These are phyloP conservation scores for Astragalus glycyphyllos DNA, from an alignment of 306 rosid genomes.

Conservation along the genomic window DNA sequence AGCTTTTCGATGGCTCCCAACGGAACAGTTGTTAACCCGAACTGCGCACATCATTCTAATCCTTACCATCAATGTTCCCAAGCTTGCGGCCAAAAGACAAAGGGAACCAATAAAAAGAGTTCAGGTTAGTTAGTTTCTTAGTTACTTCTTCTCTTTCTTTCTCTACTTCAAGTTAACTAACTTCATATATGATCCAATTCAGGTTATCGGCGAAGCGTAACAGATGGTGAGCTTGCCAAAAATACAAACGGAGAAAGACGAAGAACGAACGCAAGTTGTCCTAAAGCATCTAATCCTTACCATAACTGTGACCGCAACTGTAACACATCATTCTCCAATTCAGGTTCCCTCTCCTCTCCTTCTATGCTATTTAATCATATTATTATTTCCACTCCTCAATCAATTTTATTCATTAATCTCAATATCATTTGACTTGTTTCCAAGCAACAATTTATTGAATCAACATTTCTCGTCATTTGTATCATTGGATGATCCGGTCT, in stretches of 20 bases:
- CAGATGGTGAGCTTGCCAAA: constrained; percentile 48
- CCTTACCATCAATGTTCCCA: constrained; percentile 89
- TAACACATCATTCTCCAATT: constrained; percentile 43
- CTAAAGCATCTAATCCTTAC: constrained; percentile 68
- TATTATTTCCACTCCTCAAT: too few relatives aligned
- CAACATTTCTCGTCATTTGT: neutral
- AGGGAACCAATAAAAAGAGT: constrained; percentile 57
- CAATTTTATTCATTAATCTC: too few relatives aligned
- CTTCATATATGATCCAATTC: neutral
- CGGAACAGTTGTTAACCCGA: constrained; percentile 54
- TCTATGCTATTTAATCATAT: constrained; percentile 2
- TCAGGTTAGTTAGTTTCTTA: too few relatives aligned
- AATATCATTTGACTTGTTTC: too few relatives aligned
- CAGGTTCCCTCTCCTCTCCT: constrained; percentile 44
- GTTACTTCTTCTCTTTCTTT: too few relatives aligned
- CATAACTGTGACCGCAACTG: constrained; percentile 55
- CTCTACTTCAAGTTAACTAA: neutral
- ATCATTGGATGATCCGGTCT: neutral
- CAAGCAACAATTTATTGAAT: neutral
- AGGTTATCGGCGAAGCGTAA: constrained; percentile 48
- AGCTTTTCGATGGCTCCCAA: constrained; percentile 53
- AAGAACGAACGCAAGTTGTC: constrained; percentile 38
- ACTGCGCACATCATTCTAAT: constrained; percentile 64
- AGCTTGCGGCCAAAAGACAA: constrained; percentile 59
- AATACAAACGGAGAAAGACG: constrained; percentile 41